Evolutionary conservation across 345 rosid genomes (phyloP), one percentile per base, ranked within the genome.

Genomic region (Excoecaria agallocha): DNA sequence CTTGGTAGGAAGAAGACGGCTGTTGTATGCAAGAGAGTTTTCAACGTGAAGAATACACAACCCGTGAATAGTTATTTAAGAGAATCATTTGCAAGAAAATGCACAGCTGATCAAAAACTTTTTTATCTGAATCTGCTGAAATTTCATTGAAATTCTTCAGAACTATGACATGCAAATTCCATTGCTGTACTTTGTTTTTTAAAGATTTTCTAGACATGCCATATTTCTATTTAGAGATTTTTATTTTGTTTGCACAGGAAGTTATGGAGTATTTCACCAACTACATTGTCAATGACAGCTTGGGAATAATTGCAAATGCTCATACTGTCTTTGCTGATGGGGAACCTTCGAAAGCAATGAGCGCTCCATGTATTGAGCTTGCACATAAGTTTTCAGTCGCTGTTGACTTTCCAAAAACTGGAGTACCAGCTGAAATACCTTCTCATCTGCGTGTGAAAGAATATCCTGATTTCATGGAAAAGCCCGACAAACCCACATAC

Each of bases 401-500:
- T 0, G 89, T 88, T 17, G 91, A 86, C 77, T 88, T 88, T 74
- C 88, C 89, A 0, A 88, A 88, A 77, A 86, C 91, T 49, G 89
- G 89, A 16, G 83, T 88, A 3, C 88, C 91, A 4, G 89, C 91
- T 12, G 85, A 54, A 74, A 77, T 85, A 69, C 87, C 89, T n/a
- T 55, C 66, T 9, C 25, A 80, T 45, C 80, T 86, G 39, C 62
- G 69, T 54, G 84, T 70, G 30, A 86, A 79, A 68, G 85, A 76
- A 38, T 88, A 69, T 74, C 91, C 89, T 0, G 91, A 88, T 63
- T 88, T 86, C 79, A 88, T 88, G 91, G 91, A 86, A 73, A 86
- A 86, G 77, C 83, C 68, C 7, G 85, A 86, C 76, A 88, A 85
- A 58, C 78, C 84, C 37, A 83, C 82, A 5, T 88, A 85, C 8